Base-by-base conservation (phyloP, 257 asterid species). In the Solanum neorickii region DNA sequence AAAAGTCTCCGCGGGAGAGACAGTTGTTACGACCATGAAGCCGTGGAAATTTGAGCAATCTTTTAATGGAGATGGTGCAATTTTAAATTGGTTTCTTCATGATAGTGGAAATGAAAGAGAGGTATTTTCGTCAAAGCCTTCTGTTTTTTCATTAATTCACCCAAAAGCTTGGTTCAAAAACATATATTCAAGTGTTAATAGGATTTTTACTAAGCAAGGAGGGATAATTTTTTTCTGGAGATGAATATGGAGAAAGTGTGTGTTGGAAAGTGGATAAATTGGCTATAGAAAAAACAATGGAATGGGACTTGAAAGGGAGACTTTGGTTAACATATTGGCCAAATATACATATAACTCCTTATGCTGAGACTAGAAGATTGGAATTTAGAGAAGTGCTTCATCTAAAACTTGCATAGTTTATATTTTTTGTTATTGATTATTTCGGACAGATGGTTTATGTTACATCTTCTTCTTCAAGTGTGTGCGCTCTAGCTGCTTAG, bases 321-420 rank as follows among this genome's bases (percentile, higher is more conserved):
- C 91, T 96, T 91, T 96, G 97, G 98, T 37, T 95, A 85, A 96
- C 99, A 0, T 96, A 96, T 90, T 96, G 98, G 99, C 99, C 99
- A 82, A 96, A 96, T 80, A 91, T 91, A 56, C 94, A 92, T 52
- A 88, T 90, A 91, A 92, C 96, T 21, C 92, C 93, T 59, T 93
- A 93, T 37, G 91, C 95, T 3, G 99, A 96, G 89, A 94, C 96
- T 3, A 93, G 95, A 88, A 93, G 91, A 91, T 89, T 93, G 87
- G 96, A 96, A 86, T 96, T 96, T 23, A 93, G 90, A 66, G 96
- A 96, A 88, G 49, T 91, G 2, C 82, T 96, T 80, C 86, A 87
- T 83, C 94, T 95, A 69, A 89, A 83, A 23, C 89, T 96, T 35
- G 86, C 44, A 59, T 93, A 70, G 87, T 31, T n/a, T 41, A 56